A percentile compares a stretch with the other conserved stretches of the same genome.
Conservation (phyloP, 805 yeast genomes). For the Myxozyma neotropica region DNA sequence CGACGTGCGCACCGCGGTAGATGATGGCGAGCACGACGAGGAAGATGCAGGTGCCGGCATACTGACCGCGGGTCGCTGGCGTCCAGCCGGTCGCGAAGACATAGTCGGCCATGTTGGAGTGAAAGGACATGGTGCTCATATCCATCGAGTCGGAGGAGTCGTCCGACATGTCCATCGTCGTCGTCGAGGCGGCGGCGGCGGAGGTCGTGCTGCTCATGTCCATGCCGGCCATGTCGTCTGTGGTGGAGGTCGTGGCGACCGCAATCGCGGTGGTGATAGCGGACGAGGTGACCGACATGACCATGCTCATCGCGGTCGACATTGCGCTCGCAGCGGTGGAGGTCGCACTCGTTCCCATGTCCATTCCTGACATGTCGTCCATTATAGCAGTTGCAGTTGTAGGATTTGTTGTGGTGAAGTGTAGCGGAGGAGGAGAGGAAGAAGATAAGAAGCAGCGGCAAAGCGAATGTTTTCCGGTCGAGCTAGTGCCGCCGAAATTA, state of each 20-base stretch:
- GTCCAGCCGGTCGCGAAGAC: constrained; percentile 37
- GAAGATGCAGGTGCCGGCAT: constrained; percentile 41
- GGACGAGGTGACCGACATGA: too few species aligned
- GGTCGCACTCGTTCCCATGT: constrained; percentile 6
- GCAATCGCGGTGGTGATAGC: constrained; percentile 1
- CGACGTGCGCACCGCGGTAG: constrained; percentile 31
- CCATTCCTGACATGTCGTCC: constrained; percentile 21
- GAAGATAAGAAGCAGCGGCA: too few species aligned
- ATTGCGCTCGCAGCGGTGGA: neutral
- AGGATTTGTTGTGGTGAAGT: neutral
- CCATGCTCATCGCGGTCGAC: neutral
- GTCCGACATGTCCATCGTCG: constrained; percentile 19
- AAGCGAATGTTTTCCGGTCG: neutral
- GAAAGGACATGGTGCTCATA: constrained; percentile 36
- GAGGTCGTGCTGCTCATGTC: constrained; percentile 16
- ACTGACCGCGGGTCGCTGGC: constrained; percentile 36
- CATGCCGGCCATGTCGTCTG: constrained; percentile 4
- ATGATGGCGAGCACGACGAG: constrained; percentile 37
- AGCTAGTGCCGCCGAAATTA: neutral
- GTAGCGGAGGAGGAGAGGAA: too few species aligned
- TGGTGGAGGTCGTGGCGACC: neutral
- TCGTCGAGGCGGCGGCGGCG: constrained; percentile 14
- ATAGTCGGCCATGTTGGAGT: constrained; percentile 33
- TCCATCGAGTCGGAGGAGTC: neutral
- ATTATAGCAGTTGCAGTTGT: neutral